phyloP scores from a whole-genome alignment of 768 basidiomycete genomes.

The Mycena vitilis region DNA sequence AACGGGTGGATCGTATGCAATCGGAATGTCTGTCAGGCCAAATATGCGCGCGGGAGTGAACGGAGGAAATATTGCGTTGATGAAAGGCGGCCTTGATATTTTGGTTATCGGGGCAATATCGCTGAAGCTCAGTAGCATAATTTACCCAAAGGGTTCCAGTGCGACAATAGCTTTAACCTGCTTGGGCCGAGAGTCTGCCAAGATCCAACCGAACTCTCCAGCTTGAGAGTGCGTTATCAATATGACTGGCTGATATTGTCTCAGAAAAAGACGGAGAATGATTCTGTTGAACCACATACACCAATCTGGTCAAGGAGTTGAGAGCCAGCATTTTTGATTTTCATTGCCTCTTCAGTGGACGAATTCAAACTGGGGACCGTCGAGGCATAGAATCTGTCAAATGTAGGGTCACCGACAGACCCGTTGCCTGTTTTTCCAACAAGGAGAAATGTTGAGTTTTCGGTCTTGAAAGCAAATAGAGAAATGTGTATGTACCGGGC shows the following conservation, averaged over 20 bases:
- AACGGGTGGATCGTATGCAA: slow-evolving; percentile 49
- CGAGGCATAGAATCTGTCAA: slow-evolving; percentile 48
- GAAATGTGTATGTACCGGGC: slow-evolving; percentile 5
- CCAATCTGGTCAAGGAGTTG: slow-evolving; percentile 51
- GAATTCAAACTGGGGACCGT: slow-evolving; percentile 42
- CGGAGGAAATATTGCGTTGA: slow-evolving; percentile 42
- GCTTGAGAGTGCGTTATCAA: slow-evolving; percentile 53
- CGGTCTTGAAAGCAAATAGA: background rate
- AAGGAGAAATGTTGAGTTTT: background rate
- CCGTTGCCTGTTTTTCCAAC: slow-evolving; percentile 35
- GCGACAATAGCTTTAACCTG: slow-evolving; percentile 51
- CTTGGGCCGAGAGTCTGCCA: slow-evolving; percentile 49
- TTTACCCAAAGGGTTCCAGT: slow-evolving; percentile 47
- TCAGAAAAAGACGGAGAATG: slow-evolving; percentile 2
- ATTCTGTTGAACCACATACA: slow-evolving; percentile 37
- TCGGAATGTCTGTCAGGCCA: slow-evolving; percentile 50
- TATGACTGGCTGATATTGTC: slow-evolving; percentile 45
- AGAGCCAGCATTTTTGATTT: slow-evolving; percentile 48
- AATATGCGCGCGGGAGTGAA: slow-evolving; percentile 44
- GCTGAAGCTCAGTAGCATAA: too few relatives aligned
- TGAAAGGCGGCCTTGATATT: slow-evolving; percentile 48
- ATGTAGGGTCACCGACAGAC: slow-evolving; percentile 45
- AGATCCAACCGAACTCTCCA: slow-evolving; percentile 50
- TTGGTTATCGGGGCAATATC: too few relatives aligned
- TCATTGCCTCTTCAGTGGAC: slow-evolving; percentile 35